A percentile compares a stretch with the other conserved stretches of the same genome.
phyloP scores from a whole-genome alignment of 1,139 yeast genomes.

The Saccharomyces uvarum region DNA sequence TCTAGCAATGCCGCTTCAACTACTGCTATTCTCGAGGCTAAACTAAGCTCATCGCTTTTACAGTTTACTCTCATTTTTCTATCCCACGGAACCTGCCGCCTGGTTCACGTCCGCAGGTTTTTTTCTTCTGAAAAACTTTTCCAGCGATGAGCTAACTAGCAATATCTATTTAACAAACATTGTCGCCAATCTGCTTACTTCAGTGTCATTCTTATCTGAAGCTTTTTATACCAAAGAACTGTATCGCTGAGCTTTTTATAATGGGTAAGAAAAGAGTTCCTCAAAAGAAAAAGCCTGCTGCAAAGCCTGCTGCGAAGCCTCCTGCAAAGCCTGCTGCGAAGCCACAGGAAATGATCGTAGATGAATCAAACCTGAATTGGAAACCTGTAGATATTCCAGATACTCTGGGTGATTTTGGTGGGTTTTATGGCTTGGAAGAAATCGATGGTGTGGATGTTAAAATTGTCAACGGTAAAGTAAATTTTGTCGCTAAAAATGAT shows the following conservation, averaged over 20 bases:
- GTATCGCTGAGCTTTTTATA: background rate
- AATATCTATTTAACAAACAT: background rate
- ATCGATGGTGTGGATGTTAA: slow-evolving; percentile 85
- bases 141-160: background rate
- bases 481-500: slow-evolving; percentile 50
- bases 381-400: slow-evolving; percentile 76
- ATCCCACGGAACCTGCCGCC: background rate
- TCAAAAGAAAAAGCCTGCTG: slow-evolving; percentile 1
- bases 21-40: background rate
- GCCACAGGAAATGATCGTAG: background rate
- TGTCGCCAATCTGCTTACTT: background rate
- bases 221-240: background rate
- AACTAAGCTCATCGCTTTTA: background rate
- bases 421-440: slow-evolving; percentile 88
- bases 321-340: background rate
- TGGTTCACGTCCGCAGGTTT: background rate
- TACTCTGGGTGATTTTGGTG: slow-evolving; percentile 78
- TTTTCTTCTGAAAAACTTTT: background rate
- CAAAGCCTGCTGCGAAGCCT: background rate
- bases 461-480: slow-evolving; percentile 52
- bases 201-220: background rate
- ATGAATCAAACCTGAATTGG: slow-evolving; percentile 48
- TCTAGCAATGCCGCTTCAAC: background rate
- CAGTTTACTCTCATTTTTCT: background rate
- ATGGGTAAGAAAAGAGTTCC: slow-evolving; percentile 3